phyloP scores from a whole-genome alignment of 2,329 filamentous ascomycete species.

The Phyllosticta paracitricarpa region DNA sequence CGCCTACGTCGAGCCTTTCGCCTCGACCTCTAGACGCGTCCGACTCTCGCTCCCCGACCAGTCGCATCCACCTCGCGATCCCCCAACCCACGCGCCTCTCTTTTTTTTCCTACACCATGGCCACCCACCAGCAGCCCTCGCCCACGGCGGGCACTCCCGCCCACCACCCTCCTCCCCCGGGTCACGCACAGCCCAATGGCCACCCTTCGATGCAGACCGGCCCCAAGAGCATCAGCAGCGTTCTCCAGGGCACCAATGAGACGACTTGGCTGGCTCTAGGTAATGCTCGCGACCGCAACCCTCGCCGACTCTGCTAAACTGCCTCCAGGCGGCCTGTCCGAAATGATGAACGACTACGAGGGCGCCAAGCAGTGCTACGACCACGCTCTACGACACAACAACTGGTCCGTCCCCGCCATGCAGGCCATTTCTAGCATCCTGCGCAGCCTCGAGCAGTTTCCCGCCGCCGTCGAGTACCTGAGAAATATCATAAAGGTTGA shows the following conservation, averaged over 20 bases:
- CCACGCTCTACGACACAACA: constrained; percentile 76
- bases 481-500: constrained; percentile 87
- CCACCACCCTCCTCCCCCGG: constrained; percentile 54
- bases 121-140: constrained; percentile 65
- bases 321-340: constrained; percentile 64
- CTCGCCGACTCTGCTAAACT: constrained; percentile 16
- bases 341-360: constrained; percentile 79
- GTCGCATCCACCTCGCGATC: background rate
- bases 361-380: constrained; percentile 88
- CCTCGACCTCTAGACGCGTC: background rate
- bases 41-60: background rate
- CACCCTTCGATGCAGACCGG: constrained; percentile 40
- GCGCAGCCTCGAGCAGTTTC: constrained; percentile 84
- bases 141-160: constrained; percentile 63
- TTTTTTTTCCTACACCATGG: constrained; percentile 39
- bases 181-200: constrained; percentile 46
- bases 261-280: constrained; percentile 86
- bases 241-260: constrained; percentile 73
- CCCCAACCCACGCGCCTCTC: constrained; percentile 1
- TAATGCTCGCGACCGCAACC: constrained; percentile 38
- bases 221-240: constrained; percentile 48
- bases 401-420: constrained; percentile 82
- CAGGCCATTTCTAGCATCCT: constrained; percentile 88
- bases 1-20: background rate
- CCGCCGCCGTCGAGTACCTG: constrained; percentile 86